Percentiles rank a stretch among this genome's conserved stretches.
phyloP scores from a whole-genome alignment of 208 protist species.

The Trypanosoma cruzi region DNA sequence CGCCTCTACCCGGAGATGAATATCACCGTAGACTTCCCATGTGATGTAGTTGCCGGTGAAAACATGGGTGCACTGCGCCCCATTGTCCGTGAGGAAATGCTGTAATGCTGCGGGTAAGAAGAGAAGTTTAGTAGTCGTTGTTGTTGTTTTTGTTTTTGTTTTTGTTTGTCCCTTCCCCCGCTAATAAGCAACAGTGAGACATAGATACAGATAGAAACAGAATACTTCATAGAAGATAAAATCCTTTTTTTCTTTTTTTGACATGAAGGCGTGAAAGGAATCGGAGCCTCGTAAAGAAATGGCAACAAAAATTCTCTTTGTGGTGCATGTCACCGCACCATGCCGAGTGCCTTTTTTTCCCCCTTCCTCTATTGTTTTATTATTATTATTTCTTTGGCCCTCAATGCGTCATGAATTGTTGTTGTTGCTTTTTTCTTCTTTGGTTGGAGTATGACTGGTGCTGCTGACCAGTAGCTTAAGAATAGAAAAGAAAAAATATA shows the following conservation, averaged over 20 bases:
- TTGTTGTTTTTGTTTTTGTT: conserved; percentile 13
- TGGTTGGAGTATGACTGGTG: not conserved
- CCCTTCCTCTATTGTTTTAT: not conserved
- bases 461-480: not conserved
- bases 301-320: not conserved
- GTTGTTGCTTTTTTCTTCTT: conserved; percentile 5
- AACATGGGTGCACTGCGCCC: conserved; percentile 86
- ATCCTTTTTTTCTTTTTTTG: not conserved
- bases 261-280: not conserved
- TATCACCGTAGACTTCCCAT: conserved; percentile 85
- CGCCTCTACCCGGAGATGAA: conserved; percentile 84
- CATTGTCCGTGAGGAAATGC: conserved; percentile 68
- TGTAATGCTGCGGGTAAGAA: conserved; percentile 29
- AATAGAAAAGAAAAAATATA: not conserved
- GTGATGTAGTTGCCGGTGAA: conserved; percentile 88
- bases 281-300: not conserved
- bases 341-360: not conserved
- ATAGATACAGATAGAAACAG: not conserved
- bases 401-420: no score
- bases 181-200: not conserved
- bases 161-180: not conserved
- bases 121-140: not conserved
- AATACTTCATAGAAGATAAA: not conserved
- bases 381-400: not conserved
- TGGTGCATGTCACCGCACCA: not conserved